Base-by-base conservation (phyloP, 768 basidiomycete genomes). In the Pleurotus eryngii region DNA sequence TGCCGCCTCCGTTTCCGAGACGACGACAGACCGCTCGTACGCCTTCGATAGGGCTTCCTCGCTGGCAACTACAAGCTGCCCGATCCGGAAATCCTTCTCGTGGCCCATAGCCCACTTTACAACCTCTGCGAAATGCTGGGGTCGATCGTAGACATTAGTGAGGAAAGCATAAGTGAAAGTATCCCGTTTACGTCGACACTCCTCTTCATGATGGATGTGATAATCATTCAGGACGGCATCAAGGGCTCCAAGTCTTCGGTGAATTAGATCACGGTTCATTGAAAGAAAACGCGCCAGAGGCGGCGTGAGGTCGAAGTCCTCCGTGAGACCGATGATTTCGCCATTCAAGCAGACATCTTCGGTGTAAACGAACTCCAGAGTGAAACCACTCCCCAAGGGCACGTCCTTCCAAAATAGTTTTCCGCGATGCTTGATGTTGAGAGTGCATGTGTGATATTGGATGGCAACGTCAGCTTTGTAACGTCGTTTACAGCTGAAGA, bases 301-400 rank as follows among this genome's bases (percentile, higher is more conserved):
- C 4, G 79, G 70, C 0, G 85, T 88, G 46, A 91, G 70, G 51
- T 85, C 81, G 57, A 81, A 86, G 61, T 86, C 84, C 61, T 85
- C 83, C 60, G 77, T 80, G 39, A 91, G 72, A 0, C 90, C 89
- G 57, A 90, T 82, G 20, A 75, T 68, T 8, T 75, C 74, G 15
- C 81, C 82, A 26, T 79, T 69, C 3, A 83, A 70, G 22, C 63
- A 64, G 46, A 90, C 74, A 24, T 72, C 65, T 62, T 78, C 81
- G 4, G 78, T 70, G 64, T 89, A 92, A 9, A 70, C 70, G 40
- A 92, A 71, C 50, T 79, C 70, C 49, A 89, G 73, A 26, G 80
- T 70, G 64, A 92, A 90, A 9, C 90, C 89, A 62, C 85, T 89
- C 4, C 85, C 88, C 5, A 88, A 69, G 46, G 85, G 74, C 8